Base-by-base conservation (phyloP, 2,329 filamentous ascomycete species). In the Alternaria brassicae region DNA sequence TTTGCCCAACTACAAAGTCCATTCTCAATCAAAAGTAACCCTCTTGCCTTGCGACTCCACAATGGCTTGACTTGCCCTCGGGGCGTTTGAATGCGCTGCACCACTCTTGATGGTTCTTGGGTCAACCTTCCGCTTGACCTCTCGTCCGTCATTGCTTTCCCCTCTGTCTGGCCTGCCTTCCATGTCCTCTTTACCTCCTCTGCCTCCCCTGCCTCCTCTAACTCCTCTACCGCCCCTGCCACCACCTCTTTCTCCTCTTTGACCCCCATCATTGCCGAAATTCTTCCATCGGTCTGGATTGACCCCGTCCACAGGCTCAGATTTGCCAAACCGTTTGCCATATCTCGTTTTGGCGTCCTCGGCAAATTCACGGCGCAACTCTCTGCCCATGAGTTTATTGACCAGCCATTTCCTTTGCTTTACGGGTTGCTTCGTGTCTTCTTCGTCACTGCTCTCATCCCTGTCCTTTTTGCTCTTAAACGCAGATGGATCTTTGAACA, bases 291-390 rank as follows among this genome's bases (percentile, higher is more conserved):
- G 60, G 32, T 71, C 68, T 36, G 72, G 71, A 36, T 75, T 69
- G 1, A 72, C 69, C 3, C 81, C 83, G 12, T 73, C 68, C 12
- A 69, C 62, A 5, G 67, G 63, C 15, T 65, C 71, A 13, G 44
- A 53, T 34, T 93, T 94, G 65, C 92, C 91, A 73, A 91, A 98
- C 2, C 95, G 88, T 84, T 98, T 99, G 82, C 94, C 94, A 79
- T 99, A 99, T 58, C 95, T 84, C 32, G 88, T 87, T 68, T 92
- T 88, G 58, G 93, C 88, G 77, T 98, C 95, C 80, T 99, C 95
- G 19, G 95, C 95, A 71, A 94, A 93, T 77, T 99, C 94, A 76
- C 95, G 88, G 75, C 94, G 91, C 67, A 99, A 83, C 63, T 88
- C 85, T 28, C 95, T 87, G 27, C 93, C 93, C 51, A 90, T 83